Conservation (phyloP, 805 yeast species). For the Priceomyces medius region DNA sequence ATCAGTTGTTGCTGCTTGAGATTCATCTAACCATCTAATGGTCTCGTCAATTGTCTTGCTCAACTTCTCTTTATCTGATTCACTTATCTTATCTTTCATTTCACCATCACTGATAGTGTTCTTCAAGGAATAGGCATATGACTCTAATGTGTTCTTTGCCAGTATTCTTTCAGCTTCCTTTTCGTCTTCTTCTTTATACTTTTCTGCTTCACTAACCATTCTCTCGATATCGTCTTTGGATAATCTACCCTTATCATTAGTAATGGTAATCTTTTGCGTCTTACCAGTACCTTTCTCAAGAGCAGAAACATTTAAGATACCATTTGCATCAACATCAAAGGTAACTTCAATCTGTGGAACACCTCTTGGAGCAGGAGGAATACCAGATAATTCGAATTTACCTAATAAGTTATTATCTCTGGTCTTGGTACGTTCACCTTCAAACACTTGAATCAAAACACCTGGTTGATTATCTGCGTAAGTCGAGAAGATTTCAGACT, state of each 20-base stretch:
- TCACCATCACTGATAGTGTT: slow-evolving; percentile 57
- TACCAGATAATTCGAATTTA: slow-evolving; percentile 94
- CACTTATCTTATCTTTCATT: slow-evolving; percentile 48
- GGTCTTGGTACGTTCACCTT: slow-evolving; percentile 97
- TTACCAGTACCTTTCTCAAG: slow-evolving; percentile 98
- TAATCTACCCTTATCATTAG: slow-evolving; percentile 98
- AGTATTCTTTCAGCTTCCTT: slow-evolving; percentile 89
- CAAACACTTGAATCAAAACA: slow-evolving; percentile 94
- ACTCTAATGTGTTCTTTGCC: slow-evolving; percentile 93
- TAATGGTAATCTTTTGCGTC: slow-evolving; percentile 93
- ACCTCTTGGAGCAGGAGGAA: slow-evolving; percentile 99
- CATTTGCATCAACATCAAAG: slow-evolving; percentile 95
- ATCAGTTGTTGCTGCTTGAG: slow-evolving; percentile 89
- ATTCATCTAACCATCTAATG: slow-evolving; percentile 87
- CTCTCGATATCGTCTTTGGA: slow-evolving; percentile 97
- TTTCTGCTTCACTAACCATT: slow-evolving; percentile 97
- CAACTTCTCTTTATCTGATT: slow-evolving; percentile 64
- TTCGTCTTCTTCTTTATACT: slow-evolving; percentile 95
- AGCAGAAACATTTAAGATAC: slow-evolving; percentile 94
- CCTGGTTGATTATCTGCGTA: slow-evolving; percentile 98
- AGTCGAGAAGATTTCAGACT: slow-evolving; percentile 94
- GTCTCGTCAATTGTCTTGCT: slow-evolving; percentile 82
- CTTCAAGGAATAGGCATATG: slow-evolving; percentile 92
- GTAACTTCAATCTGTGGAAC: slow-evolving; percentile 98
- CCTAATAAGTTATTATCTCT: slow-evolving; percentile 95